Base-by-base conservation (phyloP, 176 grass and related monocot genomes). In the Luzula sylvatica region DNA sequence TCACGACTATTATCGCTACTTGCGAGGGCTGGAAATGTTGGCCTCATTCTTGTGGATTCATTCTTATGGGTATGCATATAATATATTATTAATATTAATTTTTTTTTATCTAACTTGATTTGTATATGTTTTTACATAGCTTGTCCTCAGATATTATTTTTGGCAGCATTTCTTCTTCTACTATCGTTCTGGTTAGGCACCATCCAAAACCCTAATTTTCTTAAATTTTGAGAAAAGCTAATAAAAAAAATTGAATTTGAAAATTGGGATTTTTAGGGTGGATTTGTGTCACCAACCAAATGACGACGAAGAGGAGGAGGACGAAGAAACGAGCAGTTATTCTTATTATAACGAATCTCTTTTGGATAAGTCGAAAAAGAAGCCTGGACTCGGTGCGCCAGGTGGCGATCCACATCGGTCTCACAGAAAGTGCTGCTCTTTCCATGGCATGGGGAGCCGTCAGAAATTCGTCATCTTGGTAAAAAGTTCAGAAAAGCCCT, bases 381-480 rank as follows among this genome's bases (percentile, higher is more conserved):
- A 92, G 71, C 38, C 72, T 46, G 82, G 75, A 38, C 26, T 48
- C 16, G 32, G 1, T 38, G 68, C 30, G 30, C 30, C 30, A 35
- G 30, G 67, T 80, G 66, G 58, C 43, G 76, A 78, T 83, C 58
- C 15, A 16, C 25, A 49, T 5, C 60, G 41, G 26, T 16, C 69
- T 11, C 65, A 52, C 50, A 55, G 66, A 32, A 82, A 62, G 38
- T 92, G 81, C 57, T 90, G 82, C 65, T 79, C 82, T 29, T 67
- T 66, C 48, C 69, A 53, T 55, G 55, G 61, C 52, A 64, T 99
- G 76, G 93, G 86, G 63, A 99, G 82, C 53, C 78, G 86, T 20
- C 93, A 99, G 76, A 99, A 87, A 46, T 67, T 99, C 69, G 93
- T 92, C 56, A 92, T 92, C 78, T 78, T 99, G 86, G 93, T 77